Evolutionary conservation across 2,329 filamentous ascomycete species (phyloP).

Genomic region (Paecilomyces formosus): DNA sequence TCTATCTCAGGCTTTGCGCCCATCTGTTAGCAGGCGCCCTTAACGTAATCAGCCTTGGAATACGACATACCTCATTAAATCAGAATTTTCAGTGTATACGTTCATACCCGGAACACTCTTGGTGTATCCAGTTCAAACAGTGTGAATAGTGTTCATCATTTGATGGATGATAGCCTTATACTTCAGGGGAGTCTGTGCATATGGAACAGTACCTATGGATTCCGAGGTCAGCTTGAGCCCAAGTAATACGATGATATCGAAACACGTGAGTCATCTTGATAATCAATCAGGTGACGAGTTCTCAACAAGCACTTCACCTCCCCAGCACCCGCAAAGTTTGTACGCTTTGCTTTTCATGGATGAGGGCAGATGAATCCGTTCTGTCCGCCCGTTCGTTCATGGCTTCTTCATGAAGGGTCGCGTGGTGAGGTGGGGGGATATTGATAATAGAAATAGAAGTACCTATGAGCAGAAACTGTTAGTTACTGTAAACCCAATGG

Average conservation of each 20-base stretch:
- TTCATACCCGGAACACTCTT: slow-evolving; percentile 47
- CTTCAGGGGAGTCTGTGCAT: not conserved
- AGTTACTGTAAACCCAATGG: slow-evolving; percentile 14
- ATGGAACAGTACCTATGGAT: slow-evolving; percentile 17
- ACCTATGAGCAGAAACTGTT: slow-evolving; percentile 24
- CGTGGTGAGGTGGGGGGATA: slow-evolving; percentile 10
- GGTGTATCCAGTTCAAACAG: slow-evolving; percentile 56
- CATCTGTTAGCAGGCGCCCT: slow-evolving; percentile 25
- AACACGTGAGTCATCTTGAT: not conserved
- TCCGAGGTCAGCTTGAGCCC: not conserved
- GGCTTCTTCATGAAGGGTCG: slow-evolving; percentile 48
- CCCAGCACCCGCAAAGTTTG: slow-evolving; percentile 55
- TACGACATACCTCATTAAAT: slow-evolving; percentile 57
- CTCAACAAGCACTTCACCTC: slow-evolving; percentile 57
- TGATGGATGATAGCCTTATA: slow-evolving; percentile 29
- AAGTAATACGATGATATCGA: not conserved
- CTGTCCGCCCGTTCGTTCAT: slow-evolving; percentile 66
- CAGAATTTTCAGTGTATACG: slow-evolving; percentile 59
- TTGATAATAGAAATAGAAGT: slow-evolving; percentile 12
- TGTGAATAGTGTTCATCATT: slow-evolving; percentile 66
- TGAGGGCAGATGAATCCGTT: slow-evolving; percentile 47
- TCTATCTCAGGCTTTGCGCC: slow-evolving; percentile 33
- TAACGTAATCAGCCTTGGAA: slow-evolving; percentile 5
- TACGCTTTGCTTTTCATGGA: slow-evolving; percentile 52
- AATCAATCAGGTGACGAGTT: slow-evolving; percentile 55